Evolutionary conservation across 2,329 filamentous ascomycete genomes (phyloP), one percentile per base, ranked within the genome.

Genomic region (Cladophialophora psammophila): DNA sequence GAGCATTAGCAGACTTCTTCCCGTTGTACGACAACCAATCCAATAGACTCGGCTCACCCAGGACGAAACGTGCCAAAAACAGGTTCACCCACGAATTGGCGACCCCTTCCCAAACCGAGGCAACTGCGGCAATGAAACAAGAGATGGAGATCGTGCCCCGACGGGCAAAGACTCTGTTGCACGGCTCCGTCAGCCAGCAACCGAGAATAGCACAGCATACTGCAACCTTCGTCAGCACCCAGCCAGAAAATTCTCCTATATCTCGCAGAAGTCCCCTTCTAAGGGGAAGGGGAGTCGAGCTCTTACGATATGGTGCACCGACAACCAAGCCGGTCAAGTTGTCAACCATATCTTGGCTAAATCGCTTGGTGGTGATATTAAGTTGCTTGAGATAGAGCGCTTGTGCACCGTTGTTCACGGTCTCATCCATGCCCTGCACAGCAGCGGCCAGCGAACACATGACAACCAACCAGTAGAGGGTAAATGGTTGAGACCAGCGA

Each of bases 381-480:
- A 71, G 58, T 38, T 71, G 26, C 52, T 71, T 65, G 15, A 68
- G 61, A 60, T 69, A 71, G n/a, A 68, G 52, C 12, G 65, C 64
- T 61, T 80, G 78, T 4, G 81, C 80, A 36, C 82, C 82, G 62
- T 84, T 84, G 67, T 83, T 82, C 38, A 79, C 81, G 0, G 82
- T 84, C 62, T 84, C 80, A 63, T 84, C 83, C 83, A 83, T 84
- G 8, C 80, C 82, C 76, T 82, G 87, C 9, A 86, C 84, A 6
- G 84, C 84, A 2, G 85, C 85, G 2, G 83, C 84, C 32, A 86
- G 78, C 2, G 84, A 84, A 72, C 83, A 85, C 76, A 66, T 74
- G 79, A 78, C 64, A n/a, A 80, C 77, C 42, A 81, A 70, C 67
- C 81, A 84, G 72, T 84, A 86, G 0, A 86, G 75, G 52, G 78